Base-by-base conservation (phyloP, 306 rosid genomes). In the Glycine tomentella region DNA sequence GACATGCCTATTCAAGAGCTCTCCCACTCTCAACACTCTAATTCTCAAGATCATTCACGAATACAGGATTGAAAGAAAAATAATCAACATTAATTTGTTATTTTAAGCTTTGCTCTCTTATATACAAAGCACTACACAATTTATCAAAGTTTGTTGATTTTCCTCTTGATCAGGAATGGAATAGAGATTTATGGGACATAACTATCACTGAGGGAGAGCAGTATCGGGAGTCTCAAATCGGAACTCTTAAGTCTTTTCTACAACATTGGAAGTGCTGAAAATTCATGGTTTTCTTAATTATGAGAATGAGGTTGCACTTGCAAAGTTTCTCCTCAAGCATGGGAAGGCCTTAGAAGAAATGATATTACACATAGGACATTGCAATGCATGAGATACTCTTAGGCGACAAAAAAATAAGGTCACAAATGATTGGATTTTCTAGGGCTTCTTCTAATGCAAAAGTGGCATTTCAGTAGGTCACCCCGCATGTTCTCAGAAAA, bases 361-460 rank as follows among this genome's bases (percentile, higher is more conserved):
- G 92, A 45, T 78, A 40, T 46, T 91, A 58, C 57, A 81, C 50
- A 55, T 90, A 10, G 91, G 86, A 44, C 79, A 89, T 33, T 61
- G 83, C 70, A 77, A 80, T 72, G 75, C 82, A 46, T 87, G 88
- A 85, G 88, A 92, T 59, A 76, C 86, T 42, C 90, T 85, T 3
- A 84, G 91, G 51, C 78, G 94, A 84, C 93, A 91, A 81, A 88
- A n/a, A 88, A 53, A 86, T 88, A 52, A 92, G 93, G 86, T 88
- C 92, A 6, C 94, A 88, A 67, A 78, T 92, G 86, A 88, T 85
- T 93, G 93, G 91, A 17, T 92, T 92, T 59, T 89, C 97, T 84
- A 85, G 92, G 86, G 97, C 94, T 87, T 90, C 92, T 81, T 85
- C 97, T 42, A 89, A 86, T 85, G 94, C 96, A 50, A 92, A 86